Evolutionary conservation across 768 basidiomycete species (phyloP).

Genomic region (Tylopilus sp.): DNA sequence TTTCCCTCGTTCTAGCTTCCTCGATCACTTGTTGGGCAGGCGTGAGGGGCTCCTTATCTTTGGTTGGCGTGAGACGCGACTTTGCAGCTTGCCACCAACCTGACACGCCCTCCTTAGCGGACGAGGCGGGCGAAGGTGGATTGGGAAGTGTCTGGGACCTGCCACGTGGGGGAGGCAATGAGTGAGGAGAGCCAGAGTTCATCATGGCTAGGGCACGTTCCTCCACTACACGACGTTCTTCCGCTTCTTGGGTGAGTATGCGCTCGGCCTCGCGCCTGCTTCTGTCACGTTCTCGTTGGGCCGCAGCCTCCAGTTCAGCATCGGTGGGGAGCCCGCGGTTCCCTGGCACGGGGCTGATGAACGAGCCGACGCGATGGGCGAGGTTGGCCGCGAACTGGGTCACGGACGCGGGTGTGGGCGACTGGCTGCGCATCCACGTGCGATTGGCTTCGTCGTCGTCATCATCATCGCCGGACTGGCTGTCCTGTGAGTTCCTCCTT

Average conservation of each 20-base stretch:
- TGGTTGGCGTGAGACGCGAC: conserved; percentile 73
- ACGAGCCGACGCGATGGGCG: conserved; percentile 68
- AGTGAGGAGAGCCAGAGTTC: conserved; percentile 33
- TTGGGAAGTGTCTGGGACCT: conserved; percentile 53
- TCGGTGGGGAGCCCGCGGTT: conserved; percentile 56
- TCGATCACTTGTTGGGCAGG: conserved; percentile 81
- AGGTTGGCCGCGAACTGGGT: conserved; percentile 71
- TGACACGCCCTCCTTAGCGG: conserved; percentile 53
- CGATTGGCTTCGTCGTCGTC: conserved; percentile 30
- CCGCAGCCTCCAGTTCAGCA: conserved; percentile 80
- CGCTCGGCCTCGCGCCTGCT: conserved; percentile 76
- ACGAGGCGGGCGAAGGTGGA: conserved; percentile 60
- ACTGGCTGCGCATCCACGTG: conserved; percentile 37
- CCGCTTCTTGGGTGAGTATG: conserved; percentile 69
- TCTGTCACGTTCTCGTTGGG: conserved; percentile 69
- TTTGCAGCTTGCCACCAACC: conserved; percentile 79
- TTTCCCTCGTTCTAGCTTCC: conserved; percentile 68
- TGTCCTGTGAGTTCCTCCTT: conserved; percentile 47
- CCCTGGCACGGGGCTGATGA: conserved; percentile 52
- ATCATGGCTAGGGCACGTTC: conserved; percentile 78
- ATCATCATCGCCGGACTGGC: conserved; percentile 37
- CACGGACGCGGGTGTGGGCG: conserved; percentile 66
- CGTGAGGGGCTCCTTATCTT: conserved; percentile 69
- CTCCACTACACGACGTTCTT: conserved; percentile 64
- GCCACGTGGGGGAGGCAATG: conserved; percentile 59